Evolutionary conservation across 1,284 basidiomycete species (phyloP), one percentile per base, ranked within the genome.

Genomic region (Cronartium quercuum): DNA sequence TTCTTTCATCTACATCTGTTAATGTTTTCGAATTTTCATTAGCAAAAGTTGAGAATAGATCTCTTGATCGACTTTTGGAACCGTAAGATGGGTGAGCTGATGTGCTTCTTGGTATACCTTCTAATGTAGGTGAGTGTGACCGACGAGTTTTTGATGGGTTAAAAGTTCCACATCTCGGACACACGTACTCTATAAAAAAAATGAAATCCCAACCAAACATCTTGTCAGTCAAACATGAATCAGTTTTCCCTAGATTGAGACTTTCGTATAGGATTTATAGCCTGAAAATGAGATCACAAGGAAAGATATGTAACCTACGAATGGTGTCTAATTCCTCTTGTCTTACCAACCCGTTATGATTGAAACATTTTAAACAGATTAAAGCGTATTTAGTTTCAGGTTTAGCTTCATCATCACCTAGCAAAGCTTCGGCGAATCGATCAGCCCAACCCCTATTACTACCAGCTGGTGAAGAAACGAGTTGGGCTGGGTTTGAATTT

Each of bases 281-380:
- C 29, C 29, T 3, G 5, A 2, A 65, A 13, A 3, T 29, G 7
- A 35, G 24, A 38, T 65, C 3, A 34, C 1, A 61, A 42, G 42
- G 42, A 12, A 18, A 24, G 41, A 21, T 3, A 34, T 5, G 0
- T 0, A 2, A 88, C 92, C 83, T 80, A 96, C 94, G 92, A 68
- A 92, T 88, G 77, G 92, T 89, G 79, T 92, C 90, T 88, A 91
- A 96, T 82, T 91, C 87, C 76, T 88, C 89, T 81, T 93, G 91
- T 76, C 90, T 90, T 3, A 95, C 91, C 9, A 99, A 85, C 0
- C 95, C 95, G 79, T 98, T 98, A 83, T 98, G 95, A 15, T 88
- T 84, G 80, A 92, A 95, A 81, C 95, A 98, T 78, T 89, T 89
- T 76, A 89, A 88, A 82, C 95, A 99, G 57, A 99, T 96, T 73